Percentiles rank a stretch among this genome's conserved stretches.
Conservation (phyloP, 257 asterid species). For the Rubia yunnanensis region DNA sequence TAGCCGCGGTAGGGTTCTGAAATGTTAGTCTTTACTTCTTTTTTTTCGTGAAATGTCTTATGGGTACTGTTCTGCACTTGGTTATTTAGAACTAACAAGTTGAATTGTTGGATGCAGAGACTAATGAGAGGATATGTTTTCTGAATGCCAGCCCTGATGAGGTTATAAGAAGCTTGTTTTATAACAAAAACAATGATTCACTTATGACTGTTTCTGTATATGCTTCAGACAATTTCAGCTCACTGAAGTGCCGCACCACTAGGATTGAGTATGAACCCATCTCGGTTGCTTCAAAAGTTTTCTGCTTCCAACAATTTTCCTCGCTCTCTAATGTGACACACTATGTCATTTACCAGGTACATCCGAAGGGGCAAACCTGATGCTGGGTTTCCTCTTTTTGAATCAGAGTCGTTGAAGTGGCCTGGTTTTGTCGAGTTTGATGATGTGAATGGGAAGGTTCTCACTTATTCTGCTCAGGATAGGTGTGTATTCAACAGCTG, state of each 20-base stretch:
- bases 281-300: slow-evolving; percentile 9
- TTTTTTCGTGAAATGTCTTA: background rate
- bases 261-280: slow-evolving; percentile 72
- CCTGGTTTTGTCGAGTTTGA: slow-evolving; percentile 99
- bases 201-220: slow-evolving; percentile 97
- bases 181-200: slow-evolving; percentile 94
- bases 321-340: slow-evolving; percentile 5
- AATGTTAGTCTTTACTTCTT: too few relatives aligned
- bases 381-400: slow-evolving; percentile 93
- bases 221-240: slow-evolving; percentile 92
- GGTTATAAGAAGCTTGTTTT: slow-evolving; percentile 95
- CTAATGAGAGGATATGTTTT: slow-evolving; percentile 90
- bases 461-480: slow-evolving; percentile 93
- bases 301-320: slow-evolving; percentile 10
- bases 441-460: slow-evolving; percentile 97
- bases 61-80: background rate
- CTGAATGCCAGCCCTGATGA: slow-evolving; percentile 92
- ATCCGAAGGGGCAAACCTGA: slow-evolving; percentile 91
- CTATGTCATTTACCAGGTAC: slow-evolving; percentile 39
- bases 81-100: slow-evolving; percentile 12
- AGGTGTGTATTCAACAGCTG: slow-evolving; percentile 34
- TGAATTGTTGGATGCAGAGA: slow-evolving; percentile 54
- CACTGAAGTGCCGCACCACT: slow-evolving; percentile 93
- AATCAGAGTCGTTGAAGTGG: slow-evolving; percentile 96
- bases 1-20: slow-evolving; percentile 62